Conservation (phyloP, 306 rosid species). For the Rubus idaeus region DNA sequence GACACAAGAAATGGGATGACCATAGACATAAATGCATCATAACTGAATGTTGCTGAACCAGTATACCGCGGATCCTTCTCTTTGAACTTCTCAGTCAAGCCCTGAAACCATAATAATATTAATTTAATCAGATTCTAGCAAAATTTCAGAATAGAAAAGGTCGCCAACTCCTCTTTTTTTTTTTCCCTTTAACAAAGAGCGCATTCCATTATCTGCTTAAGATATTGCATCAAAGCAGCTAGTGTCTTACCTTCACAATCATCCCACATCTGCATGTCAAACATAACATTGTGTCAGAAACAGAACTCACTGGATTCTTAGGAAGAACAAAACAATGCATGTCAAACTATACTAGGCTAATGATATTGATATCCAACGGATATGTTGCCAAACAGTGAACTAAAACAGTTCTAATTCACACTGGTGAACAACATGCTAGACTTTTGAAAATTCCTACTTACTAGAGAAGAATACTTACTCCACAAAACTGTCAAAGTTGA, state of each 20-base stretch:
- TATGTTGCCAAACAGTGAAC: background rate
- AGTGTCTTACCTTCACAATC: constrained; percentile 71
- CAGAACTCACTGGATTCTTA: background rate
- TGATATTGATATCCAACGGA: background rate
- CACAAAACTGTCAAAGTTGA: constrained; percentile 69
- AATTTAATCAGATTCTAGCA: background rate
- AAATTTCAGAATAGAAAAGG: background rate
- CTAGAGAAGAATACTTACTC: constrained; percentile 56
- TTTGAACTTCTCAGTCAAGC: constrained; percentile 84
- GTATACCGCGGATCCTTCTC: constrained; percentile 65
- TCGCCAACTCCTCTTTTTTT: background rate
- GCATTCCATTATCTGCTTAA: background rate
- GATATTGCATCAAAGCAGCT: background rate
- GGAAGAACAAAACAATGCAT: constrained; percentile 1
- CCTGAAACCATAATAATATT: constrained; percentile 46
- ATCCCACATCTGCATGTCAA: constrained; percentile 76
- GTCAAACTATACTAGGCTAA: background rate
- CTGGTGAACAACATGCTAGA: background rate
- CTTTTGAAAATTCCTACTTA: background rate
- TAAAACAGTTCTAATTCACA: background rate
- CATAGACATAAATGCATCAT: constrained; percentile 70
- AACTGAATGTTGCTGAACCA: constrained; percentile 66
- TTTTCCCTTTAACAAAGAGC: background rate
- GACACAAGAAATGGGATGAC: constrained; percentile 84
- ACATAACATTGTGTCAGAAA: constrained; percentile 40